Base-by-base conservation (phyloP, 352 stramenopile species). In the Phytopythium litorale region DNA sequence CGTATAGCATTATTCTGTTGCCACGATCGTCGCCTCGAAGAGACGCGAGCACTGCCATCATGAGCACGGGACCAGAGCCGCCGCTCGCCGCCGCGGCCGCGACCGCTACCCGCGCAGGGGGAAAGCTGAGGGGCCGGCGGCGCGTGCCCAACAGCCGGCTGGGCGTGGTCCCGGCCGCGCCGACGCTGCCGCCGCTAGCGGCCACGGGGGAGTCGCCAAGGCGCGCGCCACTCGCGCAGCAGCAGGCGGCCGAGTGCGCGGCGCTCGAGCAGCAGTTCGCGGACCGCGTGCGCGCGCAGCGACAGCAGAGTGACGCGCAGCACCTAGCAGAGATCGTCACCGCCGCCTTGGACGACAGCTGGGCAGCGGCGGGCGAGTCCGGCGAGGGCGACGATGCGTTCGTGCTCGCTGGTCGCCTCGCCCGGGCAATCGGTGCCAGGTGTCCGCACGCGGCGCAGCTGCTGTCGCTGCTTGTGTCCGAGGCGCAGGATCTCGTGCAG, bases 401-500 rank as follows among this genome's bases (percentile, higher is more conserved):
- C 13, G 18, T 55, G 6, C 56, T 54, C 23, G 21, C 65, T 13
- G 23, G 54, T 32, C 58, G 45, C 8, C 33, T 53, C 19, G 55
- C 38, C 6, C 37, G n/a, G 3, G 28, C 37, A 8, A 59, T 70
- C 11, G 64, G 57, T 11, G 4, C 50, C 4, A 53, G 60, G 32
- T 62, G 49, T 1, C 65, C 65, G 15, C 52, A 70, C 32, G 62
- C 66, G 0, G 54, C 53, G n/a, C 65, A 70, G 48, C 72, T 75
- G n/a, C 52, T 73, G 25, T 43, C 28, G 19, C 40, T 50, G 6
- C 51, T 75, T 4, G n/a, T 55, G 7, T 15, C 40, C 13, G 43
- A 60, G 25, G 62, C 72, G 6, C 46, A 58, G 37, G 54, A 52
- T 3, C 35, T 71, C 2, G 58, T 75, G 49, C 65, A 67, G n/a